Conservation (phyloP, 208 protist species). For the Leishmania tropica region DNA sequence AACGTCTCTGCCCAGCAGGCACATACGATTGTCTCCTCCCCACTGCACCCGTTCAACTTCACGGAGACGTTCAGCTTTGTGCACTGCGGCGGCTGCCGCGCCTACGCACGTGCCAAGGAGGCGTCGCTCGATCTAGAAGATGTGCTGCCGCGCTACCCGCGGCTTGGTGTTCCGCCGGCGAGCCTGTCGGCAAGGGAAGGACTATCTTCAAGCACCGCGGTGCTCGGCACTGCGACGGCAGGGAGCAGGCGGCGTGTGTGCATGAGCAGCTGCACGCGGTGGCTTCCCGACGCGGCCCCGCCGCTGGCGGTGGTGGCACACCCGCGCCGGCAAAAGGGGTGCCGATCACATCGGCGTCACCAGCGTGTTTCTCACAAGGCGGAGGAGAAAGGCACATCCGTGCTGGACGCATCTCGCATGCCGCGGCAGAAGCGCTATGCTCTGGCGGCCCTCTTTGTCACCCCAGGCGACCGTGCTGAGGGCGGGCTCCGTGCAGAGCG, state of each 20-base stretch:
- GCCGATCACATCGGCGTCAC: neutral
- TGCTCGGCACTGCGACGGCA: neutral
- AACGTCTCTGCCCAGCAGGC: conserved; percentile 52
- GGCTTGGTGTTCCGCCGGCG: conserved; percentile 36
- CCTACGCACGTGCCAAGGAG: conserved; percentile 34
- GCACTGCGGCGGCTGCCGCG: conserved; percentile 41
- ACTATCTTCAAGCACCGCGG: neutral
- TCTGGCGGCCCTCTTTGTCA: conserved; percentile 64
- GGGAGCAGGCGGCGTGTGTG: conserved; percentile 6
- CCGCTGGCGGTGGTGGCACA: conserved; percentile 21
- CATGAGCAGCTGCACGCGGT: conserved; percentile 33
- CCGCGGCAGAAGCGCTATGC: conserved; percentile 38
- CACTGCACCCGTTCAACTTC: conserved; percentile 83
- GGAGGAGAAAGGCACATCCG: conserved; percentile 3
- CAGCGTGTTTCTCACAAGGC: neutral
- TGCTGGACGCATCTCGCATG: conserved; percentile 2
- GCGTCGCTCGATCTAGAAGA: conserved; percentile 35
- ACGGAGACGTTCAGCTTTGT: conserved; percentile 76
- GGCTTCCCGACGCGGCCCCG: conserved; percentile 21
- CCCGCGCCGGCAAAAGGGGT: neutral
- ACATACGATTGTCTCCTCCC: conserved; percentile 37
- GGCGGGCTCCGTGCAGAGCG: conserved; percentile 44
- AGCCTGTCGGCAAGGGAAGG: neutral
- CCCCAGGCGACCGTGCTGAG: conserved; percentile 39
- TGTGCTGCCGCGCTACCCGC: conserved; percentile 61